Conservation (phyloP, 257 asterid genomes). For the Jacaranda copaia region DNA sequence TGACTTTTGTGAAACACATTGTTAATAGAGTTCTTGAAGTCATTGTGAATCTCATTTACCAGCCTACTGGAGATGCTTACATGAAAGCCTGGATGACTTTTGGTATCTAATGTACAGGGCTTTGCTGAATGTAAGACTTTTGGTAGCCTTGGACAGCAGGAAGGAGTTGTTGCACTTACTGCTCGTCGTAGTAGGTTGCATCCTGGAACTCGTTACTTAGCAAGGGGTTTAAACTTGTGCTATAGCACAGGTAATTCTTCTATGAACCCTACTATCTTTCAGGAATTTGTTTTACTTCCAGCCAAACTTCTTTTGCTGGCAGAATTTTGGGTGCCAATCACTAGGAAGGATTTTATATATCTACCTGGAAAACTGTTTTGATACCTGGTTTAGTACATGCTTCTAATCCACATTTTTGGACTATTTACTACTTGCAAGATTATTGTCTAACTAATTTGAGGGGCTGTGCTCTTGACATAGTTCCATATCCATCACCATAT, state of each 20-base stretch:
- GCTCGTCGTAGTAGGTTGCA: constrained; percentile 99
- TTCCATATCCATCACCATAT: constrained; percentile 31
- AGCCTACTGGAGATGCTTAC: not conserved
- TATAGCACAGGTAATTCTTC: constrained; percentile 78
- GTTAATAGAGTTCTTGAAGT: constrained; percentile 30
- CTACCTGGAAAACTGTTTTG: constrained; percentile 3
- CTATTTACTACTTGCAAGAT: constrained; percentile 26
- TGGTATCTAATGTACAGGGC: constrained; percentile 68
- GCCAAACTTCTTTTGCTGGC: constrained; percentile 24
- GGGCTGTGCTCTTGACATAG: constrained; percentile 25
- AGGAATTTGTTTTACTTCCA: constrained; percentile 20
- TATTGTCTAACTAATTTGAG: constrained; percentile 18
- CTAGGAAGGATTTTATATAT: not conserved
- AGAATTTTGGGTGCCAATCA: not conserved
- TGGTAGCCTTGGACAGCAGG: constrained; percentile 96
- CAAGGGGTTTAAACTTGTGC: constrained; percentile 96
- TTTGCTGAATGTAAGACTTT: constrained; percentile 87
- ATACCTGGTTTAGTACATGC: constrained; percentile 7
- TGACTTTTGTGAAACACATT: constrained; percentile 13
- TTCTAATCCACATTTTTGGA: constrained; percentile 30
- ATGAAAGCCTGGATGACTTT: constrained; percentile 31
- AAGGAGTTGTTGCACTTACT: constrained; percentile 91
- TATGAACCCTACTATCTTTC: constrained; percentile 23
- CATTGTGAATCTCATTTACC: constrained; percentile 28
- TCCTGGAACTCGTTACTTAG: constrained; percentile 98